Evolutionary conservation across 257 asterid species (phyloP), one percentile per base, ranked within the genome.

Genomic region (Scutellaria galericulata): DNA sequence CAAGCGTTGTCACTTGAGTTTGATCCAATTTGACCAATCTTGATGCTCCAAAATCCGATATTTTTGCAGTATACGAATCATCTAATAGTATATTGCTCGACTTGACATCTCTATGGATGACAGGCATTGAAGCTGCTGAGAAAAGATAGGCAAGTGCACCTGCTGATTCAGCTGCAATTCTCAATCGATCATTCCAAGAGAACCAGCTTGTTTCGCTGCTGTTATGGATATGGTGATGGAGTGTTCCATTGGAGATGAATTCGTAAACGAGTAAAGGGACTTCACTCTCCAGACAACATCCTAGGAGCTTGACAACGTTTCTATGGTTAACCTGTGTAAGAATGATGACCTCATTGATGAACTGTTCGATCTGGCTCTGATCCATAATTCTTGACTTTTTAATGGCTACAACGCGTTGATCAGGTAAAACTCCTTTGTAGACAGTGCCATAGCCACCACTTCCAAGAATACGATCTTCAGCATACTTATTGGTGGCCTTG

Each of bases 61-160:
- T 72, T 53, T 81, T 81, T 8, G 83, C 78, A 0, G 74, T 71
- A 15, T 71, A 75, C 0, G 53, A 37, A n/a, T 72, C 47, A 7
- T 76, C 81, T 51, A 75, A 15, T 7, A 82, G 54, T 35, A 82
- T 82, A 22, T 78, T 82, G n/a, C 57, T 54, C 12, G 82, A 81
- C 45, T 81, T 81, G 20, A 81, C 80, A 5, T 81, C 85, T 56
- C 85, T 81, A 24, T 81, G 85, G 10, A 78, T 81, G 5, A 81
- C 51, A 1, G 86, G 86, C 81, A 48, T 78, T 3, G 78, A 52
- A 31, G 86, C 83, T 0, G 83, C 80, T 4, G 86, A 81, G 40
- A 78, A 83, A 60, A 81, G 86, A 71, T 81, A 75, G 7, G 86
- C 70, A 5, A 81, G 46, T 42, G 86, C 85, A 7, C 83, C 82